Conservation (phyloP, 768 basidiomycete genomes). For the Albatrellus ellisii region DNA sequence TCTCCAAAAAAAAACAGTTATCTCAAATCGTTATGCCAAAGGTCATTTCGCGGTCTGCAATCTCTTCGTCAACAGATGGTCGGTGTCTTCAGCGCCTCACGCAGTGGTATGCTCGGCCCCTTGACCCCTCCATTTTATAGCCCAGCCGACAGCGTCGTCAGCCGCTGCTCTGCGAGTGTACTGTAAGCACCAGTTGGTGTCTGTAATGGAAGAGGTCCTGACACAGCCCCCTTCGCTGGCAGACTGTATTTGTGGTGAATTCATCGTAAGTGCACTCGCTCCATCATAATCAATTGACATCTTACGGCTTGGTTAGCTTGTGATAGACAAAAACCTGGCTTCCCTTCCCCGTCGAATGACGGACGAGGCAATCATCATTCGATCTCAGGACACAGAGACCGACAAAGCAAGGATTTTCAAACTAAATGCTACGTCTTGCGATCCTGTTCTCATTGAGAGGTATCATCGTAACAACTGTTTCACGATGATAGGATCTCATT, state of each 20-base stretch:
- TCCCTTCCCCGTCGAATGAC: constrained; percentile 59
- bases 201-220: constrained; percentile 2
- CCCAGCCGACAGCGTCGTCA: constrained; percentile 69
- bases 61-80: constrained; percentile 85
- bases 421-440: constrained; percentile 58
- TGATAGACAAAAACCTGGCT: constrained; percentile 63
- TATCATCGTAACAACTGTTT: constrained; percentile 23
- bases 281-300: background rate
- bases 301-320: constrained; percentile 35
- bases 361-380: constrained; percentile 71
- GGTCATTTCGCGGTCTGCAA: constrained; percentile 78
- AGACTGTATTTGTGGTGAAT: constrained; percentile 87
- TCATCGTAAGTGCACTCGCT: constrained; percentile 41
- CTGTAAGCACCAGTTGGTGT: constrained; percentile 34
- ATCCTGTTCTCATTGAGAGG: constrained; percentile 73
- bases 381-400: constrained; percentile 48
- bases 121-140: constrained; percentile 23
- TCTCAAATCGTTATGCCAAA: constrained; percentile 86
- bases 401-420: constrained; percentile 70
- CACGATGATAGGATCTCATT: constrained; percentile 2
- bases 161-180: constrained; percentile 70
- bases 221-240: constrained; percentile 8
- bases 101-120: background rate
- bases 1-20: no score
- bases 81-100: constrained; percentile 13